phyloP scores from a whole-genome alignment of 176 grass and related monocot genomes.

The Avena insularis region DNA sequence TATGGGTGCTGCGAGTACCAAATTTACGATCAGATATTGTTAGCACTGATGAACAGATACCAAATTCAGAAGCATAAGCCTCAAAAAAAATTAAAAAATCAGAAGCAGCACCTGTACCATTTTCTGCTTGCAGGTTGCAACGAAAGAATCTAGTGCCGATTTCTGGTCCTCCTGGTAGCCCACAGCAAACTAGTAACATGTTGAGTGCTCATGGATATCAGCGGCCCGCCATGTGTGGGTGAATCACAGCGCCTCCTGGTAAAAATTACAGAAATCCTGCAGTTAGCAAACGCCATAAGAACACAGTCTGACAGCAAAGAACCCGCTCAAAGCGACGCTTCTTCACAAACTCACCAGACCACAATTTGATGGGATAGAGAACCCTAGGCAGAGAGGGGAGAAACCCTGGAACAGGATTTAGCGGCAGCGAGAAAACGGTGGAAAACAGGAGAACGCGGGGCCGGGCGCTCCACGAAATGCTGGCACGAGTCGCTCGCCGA shows the following conservation, averaged over 20 bases:
- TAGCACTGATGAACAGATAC: background rate
- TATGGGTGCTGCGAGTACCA: slow-evolving; percentile 59
- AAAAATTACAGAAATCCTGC: slow-evolving; percentile 4
- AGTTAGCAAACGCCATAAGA: background rate
- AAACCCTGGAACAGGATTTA: slow-evolving; percentile 20
- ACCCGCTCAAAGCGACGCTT: background rate
- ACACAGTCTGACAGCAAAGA: slow-evolving; percentile 1
- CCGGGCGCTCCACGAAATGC: slow-evolving; percentile 1
- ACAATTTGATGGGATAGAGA: background rate
- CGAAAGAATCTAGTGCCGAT: background rate
- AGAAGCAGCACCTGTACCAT: slow-evolving; percentile 51
- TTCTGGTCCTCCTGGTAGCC: slow-evolving; percentile 34
- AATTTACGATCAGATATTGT: slow-evolving; percentile 17
- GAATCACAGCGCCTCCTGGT: slow-evolving; percentile 29
- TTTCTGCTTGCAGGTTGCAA: slow-evolving; percentile 19
- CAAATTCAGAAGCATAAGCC: background rate
- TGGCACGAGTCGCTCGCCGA: background rate
- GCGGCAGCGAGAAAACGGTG: background rate
- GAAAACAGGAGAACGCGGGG: background rate
- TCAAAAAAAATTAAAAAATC: background rate
- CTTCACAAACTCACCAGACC: background rate
- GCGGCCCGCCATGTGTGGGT: background rate
- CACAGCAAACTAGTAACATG: slow-evolving; percentile 36
- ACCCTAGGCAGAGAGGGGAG: background rate
- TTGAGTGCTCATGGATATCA: slow-evolving; percentile 44